Evolutionary conservation across 2,329 filamentous ascomycete genomes (phyloP).

Genomic region (Penicillium sp.): DNA sequence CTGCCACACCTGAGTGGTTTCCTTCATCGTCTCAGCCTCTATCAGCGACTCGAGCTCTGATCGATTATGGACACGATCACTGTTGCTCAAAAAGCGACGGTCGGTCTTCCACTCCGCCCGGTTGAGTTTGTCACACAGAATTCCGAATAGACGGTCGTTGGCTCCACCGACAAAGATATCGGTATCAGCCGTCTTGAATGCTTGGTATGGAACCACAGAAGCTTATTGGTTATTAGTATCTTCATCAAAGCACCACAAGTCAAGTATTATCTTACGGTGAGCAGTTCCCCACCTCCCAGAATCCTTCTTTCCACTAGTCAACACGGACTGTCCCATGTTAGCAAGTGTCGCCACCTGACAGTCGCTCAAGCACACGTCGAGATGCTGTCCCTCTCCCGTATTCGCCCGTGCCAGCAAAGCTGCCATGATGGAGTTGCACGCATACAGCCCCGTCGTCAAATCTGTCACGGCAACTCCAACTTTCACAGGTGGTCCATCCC

Average conservation of each 20-base stretch:
- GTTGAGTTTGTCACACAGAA: slow-evolving; percentile 58
- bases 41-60: slow-evolving; percentile 74
- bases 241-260: neutral
- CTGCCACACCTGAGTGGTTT: slow-evolving; percentile 86
- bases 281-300: slow-evolving; percentile 92
- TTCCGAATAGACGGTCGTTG: slow-evolving; percentile 62
- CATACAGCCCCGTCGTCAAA: slow-evolving; percentile 90
- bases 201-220: slow-evolving; percentile 92
- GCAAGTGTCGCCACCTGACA: slow-evolving; percentile 91
- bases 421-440: slow-evolving; percentile 92
- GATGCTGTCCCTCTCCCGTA: slow-evolving; percentile 82
- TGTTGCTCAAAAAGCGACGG: slow-evolving; percentile 58
- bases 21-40: slow-evolving; percentile 69
- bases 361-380: slow-evolving; percentile 88
- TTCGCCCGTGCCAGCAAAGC: slow-evolving; percentile 72
- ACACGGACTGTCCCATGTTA: slow-evolving; percentile 88
- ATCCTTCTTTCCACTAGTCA: slow-evolving; percentile 86
- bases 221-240: slow-evolving; percentile 53
- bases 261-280: slow-evolving; percentile 64
- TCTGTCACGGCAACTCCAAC: slow-evolving; percentile 98
- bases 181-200: slow-evolving; percentile 66
- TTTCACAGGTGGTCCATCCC: slow-evolving; percentile 90
- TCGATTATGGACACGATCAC: slow-evolving; percentile 65
- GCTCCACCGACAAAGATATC: slow-evolving; percentile 65
- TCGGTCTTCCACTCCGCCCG: slow-evolving; percentile 61